These are phyloP conservation scores for Neurospora sp. DNA, from an alignment of 495 filamentous ascomycete species.

Conservation along the genomic window DNA sequence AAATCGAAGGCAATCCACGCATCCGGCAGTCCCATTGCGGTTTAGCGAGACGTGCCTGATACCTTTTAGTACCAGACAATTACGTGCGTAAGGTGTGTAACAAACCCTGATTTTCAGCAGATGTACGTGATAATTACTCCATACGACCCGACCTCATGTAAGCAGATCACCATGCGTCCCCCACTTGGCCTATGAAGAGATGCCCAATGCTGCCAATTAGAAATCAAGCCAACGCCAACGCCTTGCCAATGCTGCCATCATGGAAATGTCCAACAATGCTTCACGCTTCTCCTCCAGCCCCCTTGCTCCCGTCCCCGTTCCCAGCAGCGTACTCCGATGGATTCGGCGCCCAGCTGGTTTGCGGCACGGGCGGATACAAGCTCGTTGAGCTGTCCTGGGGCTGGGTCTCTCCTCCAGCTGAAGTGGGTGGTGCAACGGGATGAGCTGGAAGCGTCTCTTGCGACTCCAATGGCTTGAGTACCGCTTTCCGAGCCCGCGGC, in stretches of 20 bases:
- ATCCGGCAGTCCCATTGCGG: background rate
- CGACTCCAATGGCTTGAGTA: background rate
- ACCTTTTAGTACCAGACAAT: background rate
- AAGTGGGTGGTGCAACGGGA: background rate
- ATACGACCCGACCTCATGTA: background rate
- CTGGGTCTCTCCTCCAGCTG: background rate
- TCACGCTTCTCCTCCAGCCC: background rate
- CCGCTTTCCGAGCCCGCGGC: background rate
- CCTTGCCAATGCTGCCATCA: background rate
- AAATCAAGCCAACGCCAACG: background rate
- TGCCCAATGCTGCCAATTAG: background rate
- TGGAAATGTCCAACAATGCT: background rate
- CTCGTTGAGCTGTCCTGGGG: background rate
- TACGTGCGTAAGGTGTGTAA: background rate
- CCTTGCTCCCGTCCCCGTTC: background rate
- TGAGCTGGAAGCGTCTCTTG: background rate
- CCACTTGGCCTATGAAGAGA: background rate
- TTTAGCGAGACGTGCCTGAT: background rate
- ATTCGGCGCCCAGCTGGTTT: background rate
- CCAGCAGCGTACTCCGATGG: background rate
- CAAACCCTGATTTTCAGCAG: background rate
- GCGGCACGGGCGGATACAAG: background rate
- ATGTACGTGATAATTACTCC: background rate
- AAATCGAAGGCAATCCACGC: background rate
- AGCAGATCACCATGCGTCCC: background rate